Evolutionary conservation across 2,329 filamentous ascomycete genomes (phyloP).

Genomic region (Metarhizium robertsii): DNA sequence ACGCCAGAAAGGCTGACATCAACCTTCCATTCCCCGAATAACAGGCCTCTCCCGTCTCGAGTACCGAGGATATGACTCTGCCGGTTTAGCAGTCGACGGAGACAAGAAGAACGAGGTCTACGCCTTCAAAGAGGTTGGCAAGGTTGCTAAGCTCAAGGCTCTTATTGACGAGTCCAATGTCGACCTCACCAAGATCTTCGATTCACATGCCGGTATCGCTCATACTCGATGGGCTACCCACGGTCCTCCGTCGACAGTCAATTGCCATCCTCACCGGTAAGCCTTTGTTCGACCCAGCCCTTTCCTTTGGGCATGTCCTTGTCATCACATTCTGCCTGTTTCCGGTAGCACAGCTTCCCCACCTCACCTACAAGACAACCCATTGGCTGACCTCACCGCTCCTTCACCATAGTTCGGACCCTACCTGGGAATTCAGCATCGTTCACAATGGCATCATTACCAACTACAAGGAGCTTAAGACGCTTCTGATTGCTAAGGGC

Average conservation of each 20-base stretch:
- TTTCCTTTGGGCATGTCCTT: neutral
- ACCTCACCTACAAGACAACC: neutral
- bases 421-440: constrained; percentile 90
- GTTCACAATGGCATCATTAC: constrained; percentile 99
- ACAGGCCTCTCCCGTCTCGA: constrained; percentile 88
- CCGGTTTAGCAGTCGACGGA: constrained; percentile 89
- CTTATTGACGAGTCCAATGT: constrained; percentile 77
- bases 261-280: constrained; percentile 98
- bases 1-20: constrained; percentile 7
- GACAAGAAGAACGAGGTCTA: constrained; percentile 98
- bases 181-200: constrained; percentile 87
- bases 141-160: constrained; percentile 92
- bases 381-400: constrained; percentile 7
- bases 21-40: constrained; percentile 5
- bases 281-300: constrained; percentile 13
- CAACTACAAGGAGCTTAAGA: constrained; percentile 99
- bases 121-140: constrained; percentile 98
- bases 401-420: constrained; percentile 63
- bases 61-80: constrained; percentile 98
- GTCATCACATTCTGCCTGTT: neutral
- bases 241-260: constrained; percentile 82
- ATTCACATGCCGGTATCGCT: constrained; percentile 96
- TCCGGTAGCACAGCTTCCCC: neutral
- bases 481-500: constrained; percentile 84
- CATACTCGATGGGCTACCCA: constrained; percentile 99